Evolutionary conservation across 2,329 filamentous ascomycete species (phyloP), one percentile per base, ranked within the genome.

Genomic region (Magnaporthiopsis poae): DNA sequence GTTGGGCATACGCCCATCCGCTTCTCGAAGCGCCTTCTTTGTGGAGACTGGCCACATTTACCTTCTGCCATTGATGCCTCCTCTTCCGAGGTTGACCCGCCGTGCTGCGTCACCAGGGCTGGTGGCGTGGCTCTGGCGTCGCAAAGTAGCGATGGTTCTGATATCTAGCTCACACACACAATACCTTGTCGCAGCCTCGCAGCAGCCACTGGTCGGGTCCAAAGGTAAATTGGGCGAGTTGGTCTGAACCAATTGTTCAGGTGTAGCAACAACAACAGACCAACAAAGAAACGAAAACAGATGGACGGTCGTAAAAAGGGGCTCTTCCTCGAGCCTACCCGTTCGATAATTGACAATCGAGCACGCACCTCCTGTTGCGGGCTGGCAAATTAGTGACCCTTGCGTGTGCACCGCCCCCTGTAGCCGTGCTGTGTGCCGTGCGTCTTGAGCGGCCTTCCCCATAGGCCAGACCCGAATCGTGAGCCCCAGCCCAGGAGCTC

Each of bases 351-450:
- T 31, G 60, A 25, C 60, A 61, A 61, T 61, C 60, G 60, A 29
- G 21, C 46, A 52, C 46, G 36, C 39, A 46, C 39, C 39, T 46
- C 21, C 33, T 15, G 15, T 62, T 21, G 61, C 13, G 13, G 61
- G 27, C 27, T 35, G 61, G 61, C 33, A 62, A 62, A 62, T 62
- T 62, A 62, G 27, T 62, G 61, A 33, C 61, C 61, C 29, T n/a
- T 7, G 46, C 39, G 4, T 31, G 21, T 21, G 46, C 46, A 56
- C 46, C 7, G 31, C 13, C 33, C 61, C 61, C 61, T 62, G 61
- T 62, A 62, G 13, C 33, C 33, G 46, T 56, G 46, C 46, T 33
- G 61, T n/a, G 61, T 39, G 61, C 61, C 61, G 61, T 62, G 61
- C 61, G n/a, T 21, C 61, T 62, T 25, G 21, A 62, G 21, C 46